phyloP scores from a whole-genome alignment of 441 rosid species.

The Gossypium davidsonii region DNA sequence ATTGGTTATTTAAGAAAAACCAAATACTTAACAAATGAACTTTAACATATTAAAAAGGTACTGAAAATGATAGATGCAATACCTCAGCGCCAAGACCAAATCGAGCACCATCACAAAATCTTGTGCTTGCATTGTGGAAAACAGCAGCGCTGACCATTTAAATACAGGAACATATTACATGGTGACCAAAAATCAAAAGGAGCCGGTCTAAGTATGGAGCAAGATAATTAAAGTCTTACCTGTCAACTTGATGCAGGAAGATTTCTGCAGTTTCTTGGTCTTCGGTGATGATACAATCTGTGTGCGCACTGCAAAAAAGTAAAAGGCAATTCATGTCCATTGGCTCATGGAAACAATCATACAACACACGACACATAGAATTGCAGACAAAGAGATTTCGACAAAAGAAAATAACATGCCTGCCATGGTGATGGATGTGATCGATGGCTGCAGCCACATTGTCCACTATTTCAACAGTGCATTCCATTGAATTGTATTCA shows the following conservation, averaged over 20 bases:
- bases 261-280: slow-evolving; percentile 61
- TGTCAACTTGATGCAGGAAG: slow-evolving; percentile 78
- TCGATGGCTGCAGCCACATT: slow-evolving; percentile 72
- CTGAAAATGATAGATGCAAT: slow-evolving; percentile 6
- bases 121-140: slow-evolving; percentile 92
- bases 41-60: background rate
- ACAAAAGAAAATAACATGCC: slow-evolving; percentile 34
- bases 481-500: slow-evolving; percentile 80
- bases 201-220: background rate
- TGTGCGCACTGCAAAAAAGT: slow-evolving; percentile 67
- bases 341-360: background rate
- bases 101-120: slow-evolving; percentile 92
- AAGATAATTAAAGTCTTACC: slow-evolving; percentile 31
- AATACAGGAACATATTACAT: background rate
- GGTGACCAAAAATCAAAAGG: background rate
- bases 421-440: slow-evolving; percentile 90
- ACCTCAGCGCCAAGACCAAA: slow-evolving; percentile 99
- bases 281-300: slow-evolving; percentile 85
- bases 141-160: slow-evolving; percentile 81
- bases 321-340: background rate
- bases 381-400: slow-evolving; percentile 16
- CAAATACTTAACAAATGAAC: background rate
- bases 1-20: slow-evolving; percentile 19
- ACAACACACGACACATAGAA: background rate
- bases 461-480: slow-evolving; percentile 89